Percentiles rank a stretch among this genome's conserved stretches.
These are phyloP conservation scores for Metschnikowia dekortorum DNA, from an alignment of 805 yeast genomes.

Conservation along the genomic window DNA sequence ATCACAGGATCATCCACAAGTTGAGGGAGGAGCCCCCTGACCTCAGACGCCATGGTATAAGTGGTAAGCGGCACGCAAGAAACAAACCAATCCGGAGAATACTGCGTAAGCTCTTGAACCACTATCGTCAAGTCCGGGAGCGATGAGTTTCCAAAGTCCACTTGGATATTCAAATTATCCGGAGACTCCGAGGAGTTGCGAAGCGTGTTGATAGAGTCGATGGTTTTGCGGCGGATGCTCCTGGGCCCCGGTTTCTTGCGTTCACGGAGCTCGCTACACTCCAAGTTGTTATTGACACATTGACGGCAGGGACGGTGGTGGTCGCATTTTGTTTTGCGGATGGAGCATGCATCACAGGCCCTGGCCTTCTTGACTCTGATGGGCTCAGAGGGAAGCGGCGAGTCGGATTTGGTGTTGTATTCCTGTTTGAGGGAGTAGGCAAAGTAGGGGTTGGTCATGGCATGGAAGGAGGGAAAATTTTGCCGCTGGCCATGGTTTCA, in stretches of 20 bases:
- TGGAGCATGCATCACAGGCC: constrained; percentile 43
- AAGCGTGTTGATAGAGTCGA: constrained; percentile 25
- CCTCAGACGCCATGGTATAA: constrained; percentile 4
- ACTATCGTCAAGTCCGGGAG: constrained; percentile 5
- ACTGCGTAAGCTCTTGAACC: neutral
- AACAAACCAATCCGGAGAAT: neutral
- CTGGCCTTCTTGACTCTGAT: constrained; percentile 21
- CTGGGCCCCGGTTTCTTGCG: constrained; percentile 43
- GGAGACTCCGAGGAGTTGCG: constrained; percentile 8
- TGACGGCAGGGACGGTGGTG: constrained; percentile 35
- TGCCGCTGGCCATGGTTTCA: neutral
- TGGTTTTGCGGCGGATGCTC: constrained; percentile 30
- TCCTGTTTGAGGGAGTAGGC: constrained; percentile 12
- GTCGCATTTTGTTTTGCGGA: constrained; percentile 38
- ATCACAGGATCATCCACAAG: constrained; percentile 1
- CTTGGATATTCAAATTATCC: constrained; percentile 2
- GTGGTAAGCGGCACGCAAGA: constrained; percentile 8
- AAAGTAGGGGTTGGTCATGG: constrained; percentile 13
- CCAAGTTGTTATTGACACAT: constrained; percentile 32
- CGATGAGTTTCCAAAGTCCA: constrained; percentile 1
- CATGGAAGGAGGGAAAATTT: neutral
- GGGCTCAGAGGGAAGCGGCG: constrained; percentile 3
- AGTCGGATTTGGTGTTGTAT: constrained; percentile 1
- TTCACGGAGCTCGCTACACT: constrained; percentile 34
- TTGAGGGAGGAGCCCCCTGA: neutral